Conservation (phyloP, 441 rosid genomes). For the Populus trichocarpa region DNA sequence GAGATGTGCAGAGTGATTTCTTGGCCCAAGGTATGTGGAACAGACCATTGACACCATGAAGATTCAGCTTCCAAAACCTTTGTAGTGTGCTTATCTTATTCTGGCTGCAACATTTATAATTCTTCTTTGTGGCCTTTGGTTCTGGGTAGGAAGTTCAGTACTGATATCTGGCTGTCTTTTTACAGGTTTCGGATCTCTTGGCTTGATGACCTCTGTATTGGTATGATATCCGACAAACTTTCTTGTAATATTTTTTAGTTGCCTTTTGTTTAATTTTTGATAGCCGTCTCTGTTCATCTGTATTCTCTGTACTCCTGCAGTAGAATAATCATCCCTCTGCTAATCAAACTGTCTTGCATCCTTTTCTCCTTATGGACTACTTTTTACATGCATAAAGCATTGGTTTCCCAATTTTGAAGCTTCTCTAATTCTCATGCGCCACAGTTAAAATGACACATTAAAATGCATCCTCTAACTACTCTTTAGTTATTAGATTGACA, state of each 20-base stretch:
- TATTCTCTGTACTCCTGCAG: not conserved
- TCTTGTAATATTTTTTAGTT: not conserved
- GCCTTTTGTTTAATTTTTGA: not conserved
- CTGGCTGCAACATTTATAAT: not conserved
- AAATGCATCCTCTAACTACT: no score
- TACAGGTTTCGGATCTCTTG: slow-evolving; percentile 90
- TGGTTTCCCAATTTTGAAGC: no score
- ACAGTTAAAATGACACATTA: no score
- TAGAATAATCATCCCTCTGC: not conserved
- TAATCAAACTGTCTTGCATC: not conserved
- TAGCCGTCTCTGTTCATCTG: not conserved
- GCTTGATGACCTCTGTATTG: slow-evolving; percentile 91
- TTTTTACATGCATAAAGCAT: not conserved
- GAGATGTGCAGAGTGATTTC: slow-evolving; percentile 96
- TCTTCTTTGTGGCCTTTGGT: not conserved
- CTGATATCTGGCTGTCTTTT: slow-evolving; percentile 17
- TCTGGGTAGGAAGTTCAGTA: not conserved
- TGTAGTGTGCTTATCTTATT: not conserved
- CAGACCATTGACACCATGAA: not conserved
- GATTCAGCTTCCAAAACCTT: not conserved
- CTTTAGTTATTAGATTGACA: not conserved
- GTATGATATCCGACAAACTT: slow-evolving; percentile 28
- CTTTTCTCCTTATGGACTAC: not conserved
- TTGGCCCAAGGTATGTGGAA: slow-evolving; percentile 74
- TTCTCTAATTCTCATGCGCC: no score